Conservation (phyloP, 129 eudicot species). For the Arctium lappa region DNA sequence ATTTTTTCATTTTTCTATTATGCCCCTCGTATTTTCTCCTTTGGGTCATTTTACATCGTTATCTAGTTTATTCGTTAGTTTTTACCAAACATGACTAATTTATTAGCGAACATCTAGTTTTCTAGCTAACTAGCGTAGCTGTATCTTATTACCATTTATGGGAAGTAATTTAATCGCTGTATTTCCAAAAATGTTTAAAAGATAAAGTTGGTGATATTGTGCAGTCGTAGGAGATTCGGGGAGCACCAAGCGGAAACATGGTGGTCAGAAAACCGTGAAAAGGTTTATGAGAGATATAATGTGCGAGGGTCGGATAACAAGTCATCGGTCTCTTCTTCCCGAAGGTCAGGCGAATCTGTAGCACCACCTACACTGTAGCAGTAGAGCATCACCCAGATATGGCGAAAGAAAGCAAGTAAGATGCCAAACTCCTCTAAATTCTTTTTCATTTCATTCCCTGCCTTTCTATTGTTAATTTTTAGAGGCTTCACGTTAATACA, state of each 20-base stretch:
- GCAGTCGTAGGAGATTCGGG: constrained; percentile 95
- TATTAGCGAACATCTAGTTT: no score
- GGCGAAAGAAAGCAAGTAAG: not conserved
- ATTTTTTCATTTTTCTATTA: no score
- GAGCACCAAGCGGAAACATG: constrained; percentile 98
- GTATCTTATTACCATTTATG: not conserved
- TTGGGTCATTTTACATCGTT: not conserved
- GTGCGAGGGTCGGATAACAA: constrained; percentile 75
- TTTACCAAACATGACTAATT: no score
- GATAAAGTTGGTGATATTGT: not conserved
- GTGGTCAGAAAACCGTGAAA: constrained; percentile 99
- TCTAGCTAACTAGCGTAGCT: not conserved
- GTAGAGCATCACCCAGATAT: not conserved
- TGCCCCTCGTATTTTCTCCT: no score
- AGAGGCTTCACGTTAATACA: constrained; percentile 19
- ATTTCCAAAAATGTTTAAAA: not conserved
- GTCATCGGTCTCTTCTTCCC: constrained; percentile 60
- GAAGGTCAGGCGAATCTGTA: constrained; percentile 59
- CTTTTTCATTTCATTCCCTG: not conserved
- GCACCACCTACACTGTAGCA: constrained; percentile 42
- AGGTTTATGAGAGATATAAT: constrained; percentile 82
- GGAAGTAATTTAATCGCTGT: no score
- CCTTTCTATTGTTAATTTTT: constrained; percentile 22
- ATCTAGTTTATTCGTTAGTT: no score
- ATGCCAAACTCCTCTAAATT: not conserved